Evolutionary conservation across 306 rosid species (phyloP).

Genomic region (Cicer yamashitae): DNA sequence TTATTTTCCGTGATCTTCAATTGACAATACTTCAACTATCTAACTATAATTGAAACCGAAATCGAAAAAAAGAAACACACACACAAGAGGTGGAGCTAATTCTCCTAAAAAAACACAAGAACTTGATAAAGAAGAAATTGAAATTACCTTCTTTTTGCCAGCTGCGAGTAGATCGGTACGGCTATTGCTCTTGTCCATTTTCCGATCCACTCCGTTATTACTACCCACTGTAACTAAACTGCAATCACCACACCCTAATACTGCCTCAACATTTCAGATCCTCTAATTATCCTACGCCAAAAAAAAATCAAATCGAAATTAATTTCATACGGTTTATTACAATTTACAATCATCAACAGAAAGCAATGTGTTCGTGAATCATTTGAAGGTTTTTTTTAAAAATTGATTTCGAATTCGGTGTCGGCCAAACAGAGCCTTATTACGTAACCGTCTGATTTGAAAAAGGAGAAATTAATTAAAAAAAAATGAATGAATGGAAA

Average conservation of each 20-base stretch:
- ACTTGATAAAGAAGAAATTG: slow-evolving; percentile 25
- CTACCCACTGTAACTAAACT: slow-evolving; percentile 51
- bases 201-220: slow-evolving; percentile 68
- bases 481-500: background rate
- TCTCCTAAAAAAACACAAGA: background rate
- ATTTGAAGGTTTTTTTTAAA: background rate
- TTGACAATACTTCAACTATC: background rate
- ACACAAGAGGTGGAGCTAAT: slow-evolving; percentile 6
- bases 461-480: background rate
- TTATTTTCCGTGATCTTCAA: too few relatives aligned
- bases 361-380: background rate
- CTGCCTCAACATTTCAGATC: slow-evolving; percentile 49
- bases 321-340: background rate
- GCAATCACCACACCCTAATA: slow-evolving; percentile 46
- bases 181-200: slow-evolving; percentile 81
- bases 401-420: slow-evolving; percentile 10
- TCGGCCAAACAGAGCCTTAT: slow-evolving; percentile 19
- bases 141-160: slow-evolving; percentile 77
- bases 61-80: background rate
- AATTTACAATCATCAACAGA: slow-evolving; percentile 11
- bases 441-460: slow-evolving; percentile 20
- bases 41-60: slow-evolving; percentile 12
- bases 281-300: slow-evolving; percentile 47
- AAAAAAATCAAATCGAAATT: slow-evolving; percentile 26
- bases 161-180: slow-evolving; percentile 98